Percentiles rank a stretch among this genome's conserved stretches.
phyloP scores from a whole-genome alignment of 1,139 yeast genomes.

The Lodderomyces theae region DNA sequence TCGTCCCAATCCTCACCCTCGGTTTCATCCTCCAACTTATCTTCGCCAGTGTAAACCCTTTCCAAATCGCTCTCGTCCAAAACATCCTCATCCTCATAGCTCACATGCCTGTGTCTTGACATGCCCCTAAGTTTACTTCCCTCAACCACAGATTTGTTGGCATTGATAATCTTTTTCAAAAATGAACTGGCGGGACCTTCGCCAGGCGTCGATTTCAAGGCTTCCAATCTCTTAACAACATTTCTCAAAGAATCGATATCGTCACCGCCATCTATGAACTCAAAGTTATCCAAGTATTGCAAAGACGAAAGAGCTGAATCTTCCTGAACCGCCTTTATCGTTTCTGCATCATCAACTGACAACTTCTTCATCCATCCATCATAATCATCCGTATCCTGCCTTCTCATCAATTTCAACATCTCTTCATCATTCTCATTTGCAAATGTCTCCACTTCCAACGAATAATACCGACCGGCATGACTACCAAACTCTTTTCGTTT shows the following conservation, averaged over 20 bases:
- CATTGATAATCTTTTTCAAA: conserved; percentile 5
- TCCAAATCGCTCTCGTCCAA: conserved; percentile 21
- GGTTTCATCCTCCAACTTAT: conserved; percentile 1
- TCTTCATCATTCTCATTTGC: conserved; percentile 52
- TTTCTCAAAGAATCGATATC: conserved; percentile 3
- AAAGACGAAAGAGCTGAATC: background rate
- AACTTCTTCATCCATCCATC: conserved; percentile 41
- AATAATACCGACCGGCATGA: conserved; percentile 69
- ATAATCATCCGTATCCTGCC: conserved; percentile 17
- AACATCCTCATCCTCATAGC: conserved; percentile 16
- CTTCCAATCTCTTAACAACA: conserved; percentile 5
- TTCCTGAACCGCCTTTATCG: conserved; percentile 2
- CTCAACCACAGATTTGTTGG: conserved; percentile 16
- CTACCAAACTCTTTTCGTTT: conserved; percentile 65
- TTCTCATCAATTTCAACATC: conserved; percentile 47
- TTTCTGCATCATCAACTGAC: conserved; percentile 9
- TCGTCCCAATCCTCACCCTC: conserved; percentile 5
- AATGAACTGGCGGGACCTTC: background rate
- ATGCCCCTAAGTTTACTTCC: background rate
- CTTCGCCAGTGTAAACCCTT: conserved; percentile 6
- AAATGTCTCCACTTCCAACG: conserved; percentile 64
- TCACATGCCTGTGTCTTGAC: conserved; percentile 4
- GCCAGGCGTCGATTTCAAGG: background rate
- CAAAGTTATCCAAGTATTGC: conserved; percentile 10
- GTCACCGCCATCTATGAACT: conserved; percentile 10